Conservation (phyloP, 108 stramenopile species). For the Stephanodiscus minutulus region DNA sequence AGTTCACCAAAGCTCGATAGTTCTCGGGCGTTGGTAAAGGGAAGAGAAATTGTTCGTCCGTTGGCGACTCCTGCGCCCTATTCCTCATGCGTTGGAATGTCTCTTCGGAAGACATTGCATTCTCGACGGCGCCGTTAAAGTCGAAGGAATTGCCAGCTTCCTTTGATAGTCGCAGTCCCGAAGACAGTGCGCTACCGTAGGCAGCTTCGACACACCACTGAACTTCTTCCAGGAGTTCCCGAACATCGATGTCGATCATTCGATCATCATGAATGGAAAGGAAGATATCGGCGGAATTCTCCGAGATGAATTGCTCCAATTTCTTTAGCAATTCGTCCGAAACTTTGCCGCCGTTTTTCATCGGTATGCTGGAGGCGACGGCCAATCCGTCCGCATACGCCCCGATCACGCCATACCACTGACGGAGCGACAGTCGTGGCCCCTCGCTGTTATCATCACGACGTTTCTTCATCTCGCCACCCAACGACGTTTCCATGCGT, state of each 20-base stretch:
- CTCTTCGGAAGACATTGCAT: conserved; percentile 27
- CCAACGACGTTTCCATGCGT: conserved; percentile 17
- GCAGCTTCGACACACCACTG: conserved; percentile 31
- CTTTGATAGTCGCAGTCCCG: conserved; percentile 13
- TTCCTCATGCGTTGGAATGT: conserved; percentile 33
- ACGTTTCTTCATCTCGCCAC: not conserved
- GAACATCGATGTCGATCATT: conserved; percentile 5
- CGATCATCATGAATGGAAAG: conserved; percentile 6
- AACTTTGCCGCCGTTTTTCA: conserved; percentile 2
- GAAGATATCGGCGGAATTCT: conserved; percentile 21
- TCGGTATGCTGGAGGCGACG: conserved; percentile 18
- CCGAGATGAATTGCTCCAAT: conserved; percentile 25
- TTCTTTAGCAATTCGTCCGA: conserved; percentile 19
- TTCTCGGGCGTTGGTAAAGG: conserved; percentile 39
- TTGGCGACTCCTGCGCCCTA: conserved; percentile 12
- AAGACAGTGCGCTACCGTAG: conserved; percentile 22
- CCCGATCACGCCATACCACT: conserved; percentile 20
- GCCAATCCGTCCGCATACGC: conserved; percentile 39
- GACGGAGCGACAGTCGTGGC: not conserved
- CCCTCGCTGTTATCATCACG: not conserved
- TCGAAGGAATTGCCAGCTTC: conserved; percentile 14
- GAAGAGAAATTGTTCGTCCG: conserved; percentile 18
- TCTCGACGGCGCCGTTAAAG: conserved; percentile 23
- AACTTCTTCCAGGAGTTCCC: conserved; percentile 18
- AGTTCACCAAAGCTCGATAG: conserved; percentile 27